A percentile compares a stretch with the other conserved stretches of the same genome.
Conservation (phyloP, 2,329 filamentous ascomycete species). For the Talaromyces sp. region DNA sequence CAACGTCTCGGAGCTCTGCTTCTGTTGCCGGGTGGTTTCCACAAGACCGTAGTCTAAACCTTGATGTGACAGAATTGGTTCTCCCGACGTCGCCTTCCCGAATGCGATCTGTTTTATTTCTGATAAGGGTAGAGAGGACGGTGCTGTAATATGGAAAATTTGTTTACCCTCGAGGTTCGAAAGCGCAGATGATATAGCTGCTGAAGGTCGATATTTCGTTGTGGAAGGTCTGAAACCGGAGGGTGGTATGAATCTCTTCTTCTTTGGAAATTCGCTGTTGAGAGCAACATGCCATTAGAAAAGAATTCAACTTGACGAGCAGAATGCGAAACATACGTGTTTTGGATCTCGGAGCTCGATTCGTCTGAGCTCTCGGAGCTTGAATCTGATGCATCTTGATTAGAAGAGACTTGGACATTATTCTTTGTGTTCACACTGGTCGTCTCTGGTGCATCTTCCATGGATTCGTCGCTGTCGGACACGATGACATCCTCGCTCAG, state of each 20-base stretch:
- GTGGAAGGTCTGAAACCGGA: conserved; percentile 41
- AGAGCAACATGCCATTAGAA: not conserved
- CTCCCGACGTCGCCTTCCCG: conserved; percentile 39
- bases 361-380: conserved; percentile 15
- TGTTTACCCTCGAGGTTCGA: conserved; percentile 45
- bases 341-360: conserved; percentile 11
- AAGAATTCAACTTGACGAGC: not conserved
- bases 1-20: conserved; percentile 30
- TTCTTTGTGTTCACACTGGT: conserved; percentile 12
- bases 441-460: conserved; percentile 25
- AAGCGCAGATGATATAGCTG: conserved; percentile 32
- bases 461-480: conserved; percentile 27
- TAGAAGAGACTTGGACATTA: not conserved
- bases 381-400: conserved; percentile 16
- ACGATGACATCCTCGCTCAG: conserved; percentile 24
- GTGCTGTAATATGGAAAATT: conserved; percentile 49
- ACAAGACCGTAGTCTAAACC: conserved; percentile 43
- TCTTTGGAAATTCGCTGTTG: conserved; percentile 12
- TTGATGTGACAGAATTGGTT: conserved; percentile 41
- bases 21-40: conserved; percentile 31
- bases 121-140: conserved; percentile 42
- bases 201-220: conserved; percentile 31
- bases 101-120: conserved; percentile 46
- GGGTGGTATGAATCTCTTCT: conserved; percentile 38
- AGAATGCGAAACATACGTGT: conserved; percentile 19